These are phyloP conservation scores for Fusarium sacchari DNA, from an alignment of 2,329 filamentous ascomycete species.

Conservation along the genomic window DNA sequence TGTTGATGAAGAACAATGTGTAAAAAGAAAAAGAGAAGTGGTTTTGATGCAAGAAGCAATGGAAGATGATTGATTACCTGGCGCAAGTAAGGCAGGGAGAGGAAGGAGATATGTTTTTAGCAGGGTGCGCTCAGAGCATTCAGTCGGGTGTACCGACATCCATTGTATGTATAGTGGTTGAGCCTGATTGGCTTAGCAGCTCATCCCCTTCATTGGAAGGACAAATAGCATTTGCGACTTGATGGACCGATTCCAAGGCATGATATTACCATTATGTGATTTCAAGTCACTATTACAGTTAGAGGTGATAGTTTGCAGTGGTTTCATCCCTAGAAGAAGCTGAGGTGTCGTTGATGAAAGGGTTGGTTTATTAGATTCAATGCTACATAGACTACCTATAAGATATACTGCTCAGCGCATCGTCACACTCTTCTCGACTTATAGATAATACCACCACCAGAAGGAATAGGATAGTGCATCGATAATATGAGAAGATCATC, in stretches of 20 bases:
- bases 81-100: background rate
- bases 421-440: background rate
- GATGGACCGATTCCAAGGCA: background rate
- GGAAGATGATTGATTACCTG: background rate
- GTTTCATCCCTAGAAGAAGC: background rate
- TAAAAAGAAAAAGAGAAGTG: background rate
- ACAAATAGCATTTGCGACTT: background rate
- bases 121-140: background rate
- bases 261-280: background rate
- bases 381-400: no score
- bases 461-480: background rate
- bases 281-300: background rate
- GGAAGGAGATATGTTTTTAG: background rate
- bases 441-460: background rate
- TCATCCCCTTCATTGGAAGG: background rate
- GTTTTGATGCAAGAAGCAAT: background rate
- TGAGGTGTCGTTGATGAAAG: background rate
- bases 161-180: no score
- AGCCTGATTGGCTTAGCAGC: conserved; percentile 2
- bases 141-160: no score
- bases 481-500: background rate
- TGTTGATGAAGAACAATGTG: background rate
- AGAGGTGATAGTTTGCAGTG: background rate
- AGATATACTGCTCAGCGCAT: background rate
- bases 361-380: background rate